These are phyloP conservation scores for Boletus reticulatus DNA, from an alignment of 768 basidiomycete genomes.

Conservation along the genomic window DNA sequence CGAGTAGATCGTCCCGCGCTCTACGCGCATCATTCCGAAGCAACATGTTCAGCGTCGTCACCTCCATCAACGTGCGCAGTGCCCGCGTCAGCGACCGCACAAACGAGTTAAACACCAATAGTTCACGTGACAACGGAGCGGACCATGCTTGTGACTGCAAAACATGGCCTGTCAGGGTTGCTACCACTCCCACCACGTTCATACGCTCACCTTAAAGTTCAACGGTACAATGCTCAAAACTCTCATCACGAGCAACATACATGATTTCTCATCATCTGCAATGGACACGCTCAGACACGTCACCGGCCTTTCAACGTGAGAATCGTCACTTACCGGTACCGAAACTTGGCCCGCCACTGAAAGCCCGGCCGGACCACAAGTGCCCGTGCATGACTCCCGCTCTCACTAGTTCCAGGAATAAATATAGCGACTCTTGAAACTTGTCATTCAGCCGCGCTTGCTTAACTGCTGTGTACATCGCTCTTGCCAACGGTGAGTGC, in stretches of 20 bases:
- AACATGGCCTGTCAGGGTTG: conserved; percentile 13
- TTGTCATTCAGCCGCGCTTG: conserved; percentile 89
- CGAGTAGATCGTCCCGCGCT: conserved; percentile 86
- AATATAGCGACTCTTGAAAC: conserved; percentile 94
- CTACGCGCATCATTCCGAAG: conserved; percentile 85
- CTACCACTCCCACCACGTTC: neutral
- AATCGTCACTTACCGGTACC: conserved; percentile 65
- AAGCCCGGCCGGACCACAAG: conserved; percentile 82
- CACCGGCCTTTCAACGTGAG: conserved; percentile 30
- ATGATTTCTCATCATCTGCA: conserved; percentile 88
- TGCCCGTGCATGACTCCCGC: conserved; percentile 98
- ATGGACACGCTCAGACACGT: conserved; percentile 16
- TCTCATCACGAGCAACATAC: conserved; percentile 95
- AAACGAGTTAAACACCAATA: conserved; percentile 98
- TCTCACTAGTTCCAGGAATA: conserved; percentile 92
- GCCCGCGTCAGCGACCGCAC: conserved; percentile 89
- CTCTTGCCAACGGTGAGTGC: conserved; percentile 87
- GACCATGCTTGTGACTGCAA: conserved; percentile 85
- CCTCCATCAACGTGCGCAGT: conserved; percentile 86
- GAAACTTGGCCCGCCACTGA: conserved; percentile 94
- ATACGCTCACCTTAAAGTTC: conserved; percentile 76
- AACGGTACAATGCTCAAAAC: conserved; percentile 94
- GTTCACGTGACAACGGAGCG: conserved; percentile 92
- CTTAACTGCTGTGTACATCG: conserved; percentile 82
- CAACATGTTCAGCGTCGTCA: conserved; percentile 90